These are phyloP conservation scores for Lepiota subincarnata DNA, from an alignment of 768 basidiomycete species.

Conservation along the genomic window DNA sequence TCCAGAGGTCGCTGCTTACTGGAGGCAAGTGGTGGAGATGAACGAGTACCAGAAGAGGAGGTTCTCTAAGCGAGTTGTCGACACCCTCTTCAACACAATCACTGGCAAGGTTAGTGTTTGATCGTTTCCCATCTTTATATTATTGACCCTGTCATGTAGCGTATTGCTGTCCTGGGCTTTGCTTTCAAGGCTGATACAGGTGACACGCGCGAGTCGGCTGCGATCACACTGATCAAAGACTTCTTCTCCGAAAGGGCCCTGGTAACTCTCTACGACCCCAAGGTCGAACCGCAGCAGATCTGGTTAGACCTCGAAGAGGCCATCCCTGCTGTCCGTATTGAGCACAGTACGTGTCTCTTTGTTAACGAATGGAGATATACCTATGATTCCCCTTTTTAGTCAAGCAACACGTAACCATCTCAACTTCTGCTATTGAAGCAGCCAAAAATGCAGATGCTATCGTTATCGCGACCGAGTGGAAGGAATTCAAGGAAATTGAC, in stretches of 20 bases:
- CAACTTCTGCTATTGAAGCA: conserved; percentile 74
- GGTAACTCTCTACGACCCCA: conserved; percentile 89
- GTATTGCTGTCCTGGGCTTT: conserved; percentile 95
- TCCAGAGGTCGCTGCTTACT: conserved; percentile 96
- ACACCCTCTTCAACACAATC: conserved; percentile 97
- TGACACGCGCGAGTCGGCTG: conserved; percentile 95
- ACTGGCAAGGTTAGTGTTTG: conserved; percentile 79
- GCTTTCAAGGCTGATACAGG: conserved; percentile 99
- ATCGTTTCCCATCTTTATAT: neutral
- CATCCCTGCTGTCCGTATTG: conserved; percentile 57
- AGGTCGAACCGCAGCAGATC: conserved; percentile 83
- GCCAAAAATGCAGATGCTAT: conserved; percentile 88
- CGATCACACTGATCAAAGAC: conserved; percentile 91
- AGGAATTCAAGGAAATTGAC: conserved; percentile 90
- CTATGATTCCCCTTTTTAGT: conserved; percentile 45
- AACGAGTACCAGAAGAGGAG: conserved; percentile 98
- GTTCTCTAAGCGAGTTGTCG: conserved; percentile 94
- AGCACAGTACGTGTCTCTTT: conserved; percentile 54
- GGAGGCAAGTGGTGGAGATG: conserved; percentile 95
- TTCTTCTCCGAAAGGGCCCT: conserved; percentile 88
- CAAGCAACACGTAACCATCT: conserved; percentile 85
- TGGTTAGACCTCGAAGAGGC: conserved; percentile 77
- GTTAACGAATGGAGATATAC: neutral
- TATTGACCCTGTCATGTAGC: conserved; percentile 34
- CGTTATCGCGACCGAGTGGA: conserved; percentile 97